phyloP scores from a whole-genome alignment of 192 early-diverging fungal species.

The Chytriomyces sp. region DNA sequence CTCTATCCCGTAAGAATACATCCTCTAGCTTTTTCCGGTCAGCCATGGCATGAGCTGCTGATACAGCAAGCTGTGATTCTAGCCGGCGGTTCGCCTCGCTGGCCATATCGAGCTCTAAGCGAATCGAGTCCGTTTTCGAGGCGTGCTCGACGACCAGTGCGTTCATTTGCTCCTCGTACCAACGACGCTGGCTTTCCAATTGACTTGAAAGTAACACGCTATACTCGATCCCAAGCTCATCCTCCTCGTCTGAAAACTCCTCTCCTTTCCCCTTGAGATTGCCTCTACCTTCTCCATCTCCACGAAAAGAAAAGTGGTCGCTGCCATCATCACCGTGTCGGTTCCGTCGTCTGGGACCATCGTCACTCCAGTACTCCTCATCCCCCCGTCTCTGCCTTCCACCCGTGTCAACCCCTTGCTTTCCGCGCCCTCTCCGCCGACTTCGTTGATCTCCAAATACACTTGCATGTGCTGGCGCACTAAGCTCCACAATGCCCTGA shows the following conservation, averaged over 20 bases:
- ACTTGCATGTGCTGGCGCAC: constrained; percentile 41
- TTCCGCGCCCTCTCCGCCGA: constrained; percentile 1
- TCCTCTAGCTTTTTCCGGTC: background rate
- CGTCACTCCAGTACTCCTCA: background rate
- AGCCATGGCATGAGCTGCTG: constrained; percentile 2
- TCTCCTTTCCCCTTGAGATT: constrained; percentile 9
- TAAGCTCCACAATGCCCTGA: constrained; percentile 82
- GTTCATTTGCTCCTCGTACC: constrained; percentile 75
- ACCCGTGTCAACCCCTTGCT: background rate
- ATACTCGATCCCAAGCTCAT: constrained; percentile 80
- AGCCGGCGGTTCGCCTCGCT: background rate
- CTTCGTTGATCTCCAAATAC: background rate
- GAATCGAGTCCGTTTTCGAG: background rate
- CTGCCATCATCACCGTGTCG: background rate
- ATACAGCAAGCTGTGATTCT: background rate
- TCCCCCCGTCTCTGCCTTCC: constrained; percentile 15
- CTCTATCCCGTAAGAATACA: background rate
- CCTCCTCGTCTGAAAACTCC: constrained; percentile 60
- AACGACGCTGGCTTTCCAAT: constrained; percentile 83
- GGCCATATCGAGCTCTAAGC: constrained; percentile 10
- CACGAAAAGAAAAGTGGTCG: background rate
- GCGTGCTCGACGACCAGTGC: constrained; percentile 22
- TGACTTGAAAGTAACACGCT: constrained; percentile 79
- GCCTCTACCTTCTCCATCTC: background rate
- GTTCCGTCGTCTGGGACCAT: no score